A percentile compares a stretch with the other conserved stretches of the same genome.
phyloP scores from a whole-genome alignment of 2,329 filamentous ascomycete species.

The Ophiostoma sp. region DNA sequence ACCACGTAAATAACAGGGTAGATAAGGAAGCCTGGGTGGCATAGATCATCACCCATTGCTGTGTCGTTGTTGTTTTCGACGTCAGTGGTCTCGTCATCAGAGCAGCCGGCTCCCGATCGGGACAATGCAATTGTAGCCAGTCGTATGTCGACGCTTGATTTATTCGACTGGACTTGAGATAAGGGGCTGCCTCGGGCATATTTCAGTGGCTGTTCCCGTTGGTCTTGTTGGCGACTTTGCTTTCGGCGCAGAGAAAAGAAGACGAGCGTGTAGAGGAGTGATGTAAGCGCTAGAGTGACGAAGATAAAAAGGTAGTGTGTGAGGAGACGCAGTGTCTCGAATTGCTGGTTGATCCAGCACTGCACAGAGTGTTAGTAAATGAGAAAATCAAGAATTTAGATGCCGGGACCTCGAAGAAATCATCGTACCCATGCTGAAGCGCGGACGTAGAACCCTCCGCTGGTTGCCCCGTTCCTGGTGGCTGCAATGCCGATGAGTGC shows the following conservation, averaged over 20 bases:
- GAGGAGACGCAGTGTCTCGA: conserved; percentile 54
- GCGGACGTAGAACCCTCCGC: conserved; percentile 50
- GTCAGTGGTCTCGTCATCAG: conserved; percentile 13
- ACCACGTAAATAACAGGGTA: conserved; percentile 64
- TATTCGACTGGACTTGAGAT: conserved; percentile 5
- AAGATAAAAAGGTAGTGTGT: conserved; percentile 66
- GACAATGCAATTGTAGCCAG: neutral
- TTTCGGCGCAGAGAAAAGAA: conserved; percentile 39
- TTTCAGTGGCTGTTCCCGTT: neutral
- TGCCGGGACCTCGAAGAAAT: neutral
- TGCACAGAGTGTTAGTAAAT: conserved; percentile 29
- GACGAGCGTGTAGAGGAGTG: conserved; percentile 41
- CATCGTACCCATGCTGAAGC: conserved; percentile 53
- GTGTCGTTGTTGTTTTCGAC: neutral
- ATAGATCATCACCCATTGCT: conserved; percentile 34
- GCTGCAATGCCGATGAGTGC: conserved; percentile 42
- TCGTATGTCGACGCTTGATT: conserved; percentile 16
- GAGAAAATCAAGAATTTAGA: neutral
- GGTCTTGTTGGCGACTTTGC: neutral
- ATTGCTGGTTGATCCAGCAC: conserved; percentile 63
- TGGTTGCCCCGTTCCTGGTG: conserved; percentile 33
- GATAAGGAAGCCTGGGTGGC: conserved; percentile 51
- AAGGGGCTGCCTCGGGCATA: neutral
- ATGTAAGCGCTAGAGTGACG: conserved; percentile 40
- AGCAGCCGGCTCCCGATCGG: conserved; percentile 12